Conservation (phyloP, 108 stramenopile genomes). For the Cyclotella kingstonii region DNA sequence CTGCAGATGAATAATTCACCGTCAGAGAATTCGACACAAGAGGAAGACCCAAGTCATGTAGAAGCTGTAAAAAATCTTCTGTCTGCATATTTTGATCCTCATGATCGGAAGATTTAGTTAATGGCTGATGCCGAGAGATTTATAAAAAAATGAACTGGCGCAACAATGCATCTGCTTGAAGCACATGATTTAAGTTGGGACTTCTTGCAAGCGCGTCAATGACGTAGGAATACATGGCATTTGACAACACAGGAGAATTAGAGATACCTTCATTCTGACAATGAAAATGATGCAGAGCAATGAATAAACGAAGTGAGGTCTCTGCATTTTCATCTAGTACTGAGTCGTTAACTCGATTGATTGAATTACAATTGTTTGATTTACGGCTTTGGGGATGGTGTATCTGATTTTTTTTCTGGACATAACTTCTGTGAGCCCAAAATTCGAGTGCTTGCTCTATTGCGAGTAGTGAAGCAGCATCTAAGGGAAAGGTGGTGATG, state of each 20-base stretch:
- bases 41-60: background rate
- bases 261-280: background rate
- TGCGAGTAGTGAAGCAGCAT: conserved; percentile 8
- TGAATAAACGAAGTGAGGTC: conserved; percentile 20
- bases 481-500: background rate
- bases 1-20: background rate
- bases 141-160: conserved; percentile 29
- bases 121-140: background rate
- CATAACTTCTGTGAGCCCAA: conserved; percentile 27
- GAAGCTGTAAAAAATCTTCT: too few species aligned
- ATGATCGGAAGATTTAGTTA: background rate
- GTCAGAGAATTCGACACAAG: too few species aligned
- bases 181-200: conserved; percentile 24
- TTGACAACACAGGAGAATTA: conserved; percentile 6
- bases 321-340: conserved; percentile 16
- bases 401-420: background rate
- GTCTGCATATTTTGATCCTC: background rate
- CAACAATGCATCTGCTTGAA: conserved; percentile 14
- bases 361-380: background rate
- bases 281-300: conserved; percentile 22
- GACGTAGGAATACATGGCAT: conserved; percentile 39
- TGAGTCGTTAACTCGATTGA: background rate
- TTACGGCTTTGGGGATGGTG: background rate
- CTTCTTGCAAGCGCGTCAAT: conserved; percentile 39
- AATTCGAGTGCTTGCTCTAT: conserved; percentile 33